These are phyloP conservation scores for Leucoagaricus sp. DNA, from an alignment of 1,284 basidiomycete species.

Conservation along the genomic window DNA sequence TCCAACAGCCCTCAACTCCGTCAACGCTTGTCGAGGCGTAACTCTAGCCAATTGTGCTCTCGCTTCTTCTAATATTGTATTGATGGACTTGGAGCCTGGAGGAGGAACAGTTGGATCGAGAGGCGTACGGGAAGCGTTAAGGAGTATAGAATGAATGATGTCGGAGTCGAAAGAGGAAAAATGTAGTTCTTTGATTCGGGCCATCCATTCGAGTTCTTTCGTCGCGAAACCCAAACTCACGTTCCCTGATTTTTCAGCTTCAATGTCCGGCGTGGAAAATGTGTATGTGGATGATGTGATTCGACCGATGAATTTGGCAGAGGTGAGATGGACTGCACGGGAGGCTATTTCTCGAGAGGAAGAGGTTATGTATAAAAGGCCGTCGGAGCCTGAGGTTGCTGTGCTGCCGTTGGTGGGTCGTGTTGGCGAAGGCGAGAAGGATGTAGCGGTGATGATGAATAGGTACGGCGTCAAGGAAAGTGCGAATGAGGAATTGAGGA, in stretches of 20 bases:
- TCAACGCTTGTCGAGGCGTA: constrained; percentile 57
- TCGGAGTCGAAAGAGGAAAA: constrained; percentile 55
- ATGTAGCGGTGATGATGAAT: constrained; percentile 49
- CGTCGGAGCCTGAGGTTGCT: constrained; percentile 26
- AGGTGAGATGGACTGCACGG: constrained; percentile 61
- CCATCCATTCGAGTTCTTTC: constrained; percentile 44
- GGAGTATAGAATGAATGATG: constrained; percentile 65
- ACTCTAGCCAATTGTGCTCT: constrained; percentile 65
- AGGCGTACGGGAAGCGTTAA: constrained; percentile 57
- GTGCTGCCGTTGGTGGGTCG: constrained; percentile 10
- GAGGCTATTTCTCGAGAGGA: constrained; percentile 56
- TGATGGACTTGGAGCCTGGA: constrained; percentile 58
- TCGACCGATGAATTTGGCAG: constrained; percentile 65
- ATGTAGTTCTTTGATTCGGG: constrained; percentile 52
- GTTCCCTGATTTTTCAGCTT: constrained; percentile 21
- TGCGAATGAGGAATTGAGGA: constrained; percentile 40
- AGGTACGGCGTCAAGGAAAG: constrained; percentile 44
- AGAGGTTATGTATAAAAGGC: constrained; percentile 56
- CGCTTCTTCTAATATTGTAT: constrained; percentile 53
- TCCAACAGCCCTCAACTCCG: constrained; percentile 57
- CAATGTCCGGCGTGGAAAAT: not conserved
- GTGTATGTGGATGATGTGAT: constrained; percentile 35
- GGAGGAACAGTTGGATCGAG: constrained; percentile 63
- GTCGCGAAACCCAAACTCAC: not conserved
- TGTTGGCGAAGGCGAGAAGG: not conserved